Evolutionary conservation across 306 rosid species (phyloP).

Genomic region (Ormosia emarginata): DNA sequence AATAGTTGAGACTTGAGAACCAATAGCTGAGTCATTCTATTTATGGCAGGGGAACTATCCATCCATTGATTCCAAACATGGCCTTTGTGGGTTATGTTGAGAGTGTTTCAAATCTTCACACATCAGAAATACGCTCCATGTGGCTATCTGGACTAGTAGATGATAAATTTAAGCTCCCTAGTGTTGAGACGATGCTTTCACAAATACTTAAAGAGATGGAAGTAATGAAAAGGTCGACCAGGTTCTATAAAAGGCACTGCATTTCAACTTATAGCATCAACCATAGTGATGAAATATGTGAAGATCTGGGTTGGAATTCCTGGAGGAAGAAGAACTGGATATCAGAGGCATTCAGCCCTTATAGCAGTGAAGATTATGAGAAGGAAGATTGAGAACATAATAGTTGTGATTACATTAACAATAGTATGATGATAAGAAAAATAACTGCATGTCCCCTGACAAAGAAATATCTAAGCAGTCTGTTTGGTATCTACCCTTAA

Average conservation of each 20-base stretch:
- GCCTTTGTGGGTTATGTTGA: constrained; percentile 70
- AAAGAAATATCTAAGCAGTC: not conserved
- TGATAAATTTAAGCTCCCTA: constrained; percentile 57
- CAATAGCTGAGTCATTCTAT: not conserved
- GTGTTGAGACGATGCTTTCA: constrained; percentile 54
- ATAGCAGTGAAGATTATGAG: constrained; percentile 42
- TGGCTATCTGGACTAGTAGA: constrained; percentile 60
- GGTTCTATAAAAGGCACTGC: constrained; percentile 67
- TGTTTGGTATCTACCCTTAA: not conserved
- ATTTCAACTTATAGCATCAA: constrained; percentile 65
- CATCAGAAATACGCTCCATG: constrained; percentile 64
- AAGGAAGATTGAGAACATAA: constrained; percentile 25
- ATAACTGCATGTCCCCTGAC: not conserved
- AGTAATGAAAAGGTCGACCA: constrained; percentile 49
- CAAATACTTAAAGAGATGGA: constrained; percentile 46
- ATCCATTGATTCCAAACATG: constrained; percentile 79
- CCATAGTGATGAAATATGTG: constrained; percentile 60
- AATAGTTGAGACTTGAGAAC: not conserved
- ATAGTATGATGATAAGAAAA: not conserved
- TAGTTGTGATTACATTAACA: not conserved
- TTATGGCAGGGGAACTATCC: constrained; percentile 59
- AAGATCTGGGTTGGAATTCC: constrained; percentile 69
- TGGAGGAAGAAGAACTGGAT: constrained; percentile 75
- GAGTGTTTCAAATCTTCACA: constrained; percentile 61
- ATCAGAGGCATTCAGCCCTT: constrained; percentile 60